Percentiles rank a stretch among this genome's conserved stretches.
Conservation (phyloP, 305 asterid genomes). For the Fraxinus floribunda region DNA sequence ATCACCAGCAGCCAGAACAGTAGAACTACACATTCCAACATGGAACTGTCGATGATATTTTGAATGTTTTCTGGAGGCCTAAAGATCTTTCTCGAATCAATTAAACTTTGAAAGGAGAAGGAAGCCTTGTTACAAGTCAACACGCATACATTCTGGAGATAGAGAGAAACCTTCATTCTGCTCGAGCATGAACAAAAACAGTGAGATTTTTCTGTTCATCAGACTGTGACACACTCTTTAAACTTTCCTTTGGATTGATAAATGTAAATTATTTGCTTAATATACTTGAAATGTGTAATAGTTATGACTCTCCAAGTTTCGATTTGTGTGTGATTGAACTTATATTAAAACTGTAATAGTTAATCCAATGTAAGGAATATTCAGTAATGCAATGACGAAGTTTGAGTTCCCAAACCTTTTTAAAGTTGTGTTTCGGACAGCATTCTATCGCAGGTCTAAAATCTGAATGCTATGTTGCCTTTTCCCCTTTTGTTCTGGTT, state of each 20-base stretch:
- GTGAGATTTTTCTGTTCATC: background rate
- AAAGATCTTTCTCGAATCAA: background rate
- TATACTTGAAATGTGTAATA: background rate
- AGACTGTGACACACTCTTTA: background rate
- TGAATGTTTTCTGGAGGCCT: background rate
- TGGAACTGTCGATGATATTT: background rate
- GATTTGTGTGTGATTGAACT: background rate
- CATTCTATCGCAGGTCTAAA: background rate
- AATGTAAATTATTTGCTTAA: constrained; percentile 5
- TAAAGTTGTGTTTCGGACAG: background rate
- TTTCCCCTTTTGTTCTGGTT: background rate
- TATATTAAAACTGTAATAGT: background rate
- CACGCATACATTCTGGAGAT: background rate
- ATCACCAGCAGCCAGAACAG: constrained; percentile 27
- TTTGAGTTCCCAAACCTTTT: background rate
- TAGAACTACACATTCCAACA: background rate
- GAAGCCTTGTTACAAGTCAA: background rate
- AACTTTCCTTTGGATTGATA: constrained; percentile 15
- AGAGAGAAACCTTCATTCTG: background rate
- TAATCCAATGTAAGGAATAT: background rate
- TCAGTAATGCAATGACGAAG: background rate
- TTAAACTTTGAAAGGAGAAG: background rate
- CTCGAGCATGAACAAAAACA: constrained; percentile 6
- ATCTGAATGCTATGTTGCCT: background rate
- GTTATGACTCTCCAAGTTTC: background rate